Conservation (phyloP, 345 rosid species). For the Kandelia obovata region DNA sequence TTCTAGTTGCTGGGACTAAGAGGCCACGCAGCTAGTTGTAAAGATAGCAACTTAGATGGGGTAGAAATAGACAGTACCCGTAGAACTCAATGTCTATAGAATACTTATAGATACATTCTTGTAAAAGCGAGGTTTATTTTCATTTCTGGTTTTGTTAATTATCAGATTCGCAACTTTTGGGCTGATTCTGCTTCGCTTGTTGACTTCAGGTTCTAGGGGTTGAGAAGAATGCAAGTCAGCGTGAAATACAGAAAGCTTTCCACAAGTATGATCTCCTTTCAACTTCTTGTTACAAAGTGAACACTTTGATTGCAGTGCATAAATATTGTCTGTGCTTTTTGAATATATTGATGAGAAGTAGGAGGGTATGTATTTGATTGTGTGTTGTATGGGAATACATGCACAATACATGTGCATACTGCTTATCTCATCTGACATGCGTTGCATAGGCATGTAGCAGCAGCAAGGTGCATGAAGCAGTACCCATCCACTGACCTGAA, state of each 20-base stretch:
- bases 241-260: constrained; percentile 96
- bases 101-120: no score
- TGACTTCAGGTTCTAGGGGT: constrained; percentile 79
- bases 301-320: no score
- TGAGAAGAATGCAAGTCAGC: constrained; percentile 68
- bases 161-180: no score
- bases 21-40: background rate
- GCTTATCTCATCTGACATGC: background rate
- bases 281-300: background rate
- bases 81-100: no score
- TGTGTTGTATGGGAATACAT: no score
- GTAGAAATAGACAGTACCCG: no score
- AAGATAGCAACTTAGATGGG: background rate
- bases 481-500: background rate
- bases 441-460: background rate
- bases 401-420: no score
- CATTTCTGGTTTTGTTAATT: background rate
- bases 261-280: constrained; percentile 59
- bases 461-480: background rate
- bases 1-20: no score
- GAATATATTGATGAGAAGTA: no score
- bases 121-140: background rate
- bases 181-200: background rate
- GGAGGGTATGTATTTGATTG: no score
- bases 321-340: no score